Percentiles rank a stretch among this genome's conserved stretches.
Conservation (phyloP, 148 eudicot species). For the Rhododendron mucronatum region DNA sequence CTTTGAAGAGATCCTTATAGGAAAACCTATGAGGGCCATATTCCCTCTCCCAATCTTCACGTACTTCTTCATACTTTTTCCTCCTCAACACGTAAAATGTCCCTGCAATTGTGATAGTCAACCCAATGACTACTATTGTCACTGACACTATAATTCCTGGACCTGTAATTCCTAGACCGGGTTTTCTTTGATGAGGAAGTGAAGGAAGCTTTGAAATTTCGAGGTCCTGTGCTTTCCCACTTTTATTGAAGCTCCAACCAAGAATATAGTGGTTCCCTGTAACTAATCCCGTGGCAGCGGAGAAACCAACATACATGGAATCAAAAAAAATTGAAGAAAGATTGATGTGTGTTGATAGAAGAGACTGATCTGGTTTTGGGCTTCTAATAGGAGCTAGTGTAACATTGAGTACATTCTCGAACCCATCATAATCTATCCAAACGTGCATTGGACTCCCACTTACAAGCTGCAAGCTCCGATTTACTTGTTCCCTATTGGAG, state of each 20-base stretch:
- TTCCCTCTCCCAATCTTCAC: conserved; percentile 8
- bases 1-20: conserved; percentile 30
- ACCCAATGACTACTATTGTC: not conserved
- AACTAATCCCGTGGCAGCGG: conserved; percentile 9
- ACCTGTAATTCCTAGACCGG: not conserved
- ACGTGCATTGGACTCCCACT: not conserved
- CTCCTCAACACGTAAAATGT: not conserved
- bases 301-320: conserved; percentile 36
- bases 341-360: conserved; percentile 17
- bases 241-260: conserved; percentile 30
- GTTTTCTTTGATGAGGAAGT: not conserved
- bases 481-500: not conserved
- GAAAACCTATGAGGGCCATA: conserved; percentile 24
- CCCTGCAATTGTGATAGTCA: not conserved
- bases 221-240: not conserved
- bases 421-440: conserved; percentile 27
- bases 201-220: conserved; percentile 13
- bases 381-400: conserved; percentile 29
- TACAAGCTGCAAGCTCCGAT: not conserved
- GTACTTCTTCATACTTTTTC: not conserved
- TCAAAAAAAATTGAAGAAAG: conserved; percentile 22
- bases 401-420: conserved; percentile 22
- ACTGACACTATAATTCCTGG: not conserved
- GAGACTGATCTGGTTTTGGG: conserved; percentile 18
- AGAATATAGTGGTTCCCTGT: conserved; percentile 17